Conservation (phyloP, 495 filamentous ascomycete genomes). For the Elaphomyces granulatus region DNA sequence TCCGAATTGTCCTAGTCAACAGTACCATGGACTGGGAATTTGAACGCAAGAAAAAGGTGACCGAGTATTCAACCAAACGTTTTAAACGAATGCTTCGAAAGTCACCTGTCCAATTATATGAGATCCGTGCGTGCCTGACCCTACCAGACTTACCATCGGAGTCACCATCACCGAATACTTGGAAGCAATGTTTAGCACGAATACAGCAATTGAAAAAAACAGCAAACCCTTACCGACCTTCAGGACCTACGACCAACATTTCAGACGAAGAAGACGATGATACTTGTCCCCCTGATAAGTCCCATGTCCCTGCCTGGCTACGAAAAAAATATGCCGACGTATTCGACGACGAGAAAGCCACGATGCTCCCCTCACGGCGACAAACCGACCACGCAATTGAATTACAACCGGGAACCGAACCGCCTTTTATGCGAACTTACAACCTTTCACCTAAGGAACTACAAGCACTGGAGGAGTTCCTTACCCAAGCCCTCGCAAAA, state of each 20-base stretch:
- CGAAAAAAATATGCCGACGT: background rate
- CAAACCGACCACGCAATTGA: background rate
- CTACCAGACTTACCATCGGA: background rate
- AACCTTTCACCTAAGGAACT: background rate
- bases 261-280: background rate
- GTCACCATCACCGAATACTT: background rate
- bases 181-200: background rate
- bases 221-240: background rate
- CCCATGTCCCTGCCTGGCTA: too few species aligned
- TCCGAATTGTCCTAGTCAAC: background rate
- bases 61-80: background rate
- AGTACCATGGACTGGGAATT: background rate
- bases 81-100: background rate
- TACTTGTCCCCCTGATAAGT: too few species aligned
- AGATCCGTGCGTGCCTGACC: background rate
- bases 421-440: background rate
- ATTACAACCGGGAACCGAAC: background rate
- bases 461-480: too few species aligned
- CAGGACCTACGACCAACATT: constrained; percentile 16
- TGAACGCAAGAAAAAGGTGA: background rate
- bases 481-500: too few species aligned
- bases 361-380: background rate
- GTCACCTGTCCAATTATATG: background rate
- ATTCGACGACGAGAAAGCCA: background rate
- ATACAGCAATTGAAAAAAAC: background rate